A percentile compares a stretch with the other conserved stretches of the same genome.
These are phyloP conservation scores for Aeschynomene evenia DNA, from an alignment of 306 rosid genomes.

Conservation along the genomic window DNA sequence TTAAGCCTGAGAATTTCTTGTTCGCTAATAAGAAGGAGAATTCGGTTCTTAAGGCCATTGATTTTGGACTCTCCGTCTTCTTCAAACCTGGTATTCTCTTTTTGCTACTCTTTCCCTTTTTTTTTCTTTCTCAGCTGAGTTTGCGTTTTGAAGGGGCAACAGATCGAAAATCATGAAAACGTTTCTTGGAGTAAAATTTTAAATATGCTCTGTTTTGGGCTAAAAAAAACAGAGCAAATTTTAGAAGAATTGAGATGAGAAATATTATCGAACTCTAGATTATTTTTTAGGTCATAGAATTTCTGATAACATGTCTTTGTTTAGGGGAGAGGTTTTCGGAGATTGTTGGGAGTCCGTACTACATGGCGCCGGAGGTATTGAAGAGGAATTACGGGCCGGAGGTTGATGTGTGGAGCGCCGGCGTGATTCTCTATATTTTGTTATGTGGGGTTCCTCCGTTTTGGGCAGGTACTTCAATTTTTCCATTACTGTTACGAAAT, in stretches of 20 bases:
- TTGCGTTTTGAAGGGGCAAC: no score
- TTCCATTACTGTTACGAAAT: neutral
- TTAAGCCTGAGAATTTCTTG: slow-evolving; percentile 85
- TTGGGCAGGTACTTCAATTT: slow-evolving; percentile 69
- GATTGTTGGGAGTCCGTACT: slow-evolving; percentile 92
- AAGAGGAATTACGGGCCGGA: slow-evolving; percentile 80
- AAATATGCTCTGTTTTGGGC: no score
- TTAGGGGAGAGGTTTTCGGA: slow-evolving; percentile 72
- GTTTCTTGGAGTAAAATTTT: no score
- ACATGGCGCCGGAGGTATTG: slow-evolving; percentile 94
- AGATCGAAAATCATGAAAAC: no score
- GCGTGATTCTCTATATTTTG: slow-evolving; percentile 80
- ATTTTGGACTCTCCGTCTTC: slow-evolving; percentile 78
- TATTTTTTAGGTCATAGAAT: no score
- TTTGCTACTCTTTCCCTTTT: neutral
- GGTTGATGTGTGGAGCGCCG: slow-evolving; percentile 88
- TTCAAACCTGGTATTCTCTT: slow-evolving; percentile 65
- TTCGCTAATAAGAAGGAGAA: slow-evolving; percentile 81
- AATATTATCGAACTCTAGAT: no score
- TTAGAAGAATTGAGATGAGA: no score
- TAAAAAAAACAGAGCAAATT: no score
- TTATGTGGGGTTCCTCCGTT: slow-evolving; percentile 91
- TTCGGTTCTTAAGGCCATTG: slow-evolving; percentile 77
- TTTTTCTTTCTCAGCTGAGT: neutral
- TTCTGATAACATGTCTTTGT: no score